Percentiles rank a stretch among this genome's conserved stretches.
phyloP scores from a whole-genome alignment of 441 rosid species.

The Erodium moschatum region DNA sequence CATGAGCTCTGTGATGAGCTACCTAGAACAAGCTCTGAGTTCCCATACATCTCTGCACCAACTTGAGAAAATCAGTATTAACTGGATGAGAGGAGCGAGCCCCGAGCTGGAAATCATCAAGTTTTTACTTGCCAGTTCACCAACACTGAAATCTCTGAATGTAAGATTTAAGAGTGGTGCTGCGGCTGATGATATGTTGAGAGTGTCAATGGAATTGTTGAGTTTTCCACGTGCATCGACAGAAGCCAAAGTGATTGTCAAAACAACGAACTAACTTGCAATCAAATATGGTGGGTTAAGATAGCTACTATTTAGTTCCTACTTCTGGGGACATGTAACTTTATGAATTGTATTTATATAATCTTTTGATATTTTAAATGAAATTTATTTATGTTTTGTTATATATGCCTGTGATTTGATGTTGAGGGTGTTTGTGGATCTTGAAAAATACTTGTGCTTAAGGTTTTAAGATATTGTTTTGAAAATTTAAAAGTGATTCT shows the following conservation, averaged over 20 bases:
- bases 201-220: neutral
- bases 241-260: conserved; percentile 1
- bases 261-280: too few species aligned
- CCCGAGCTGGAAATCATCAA: conserved; percentile 2
- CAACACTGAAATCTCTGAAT: neutral
- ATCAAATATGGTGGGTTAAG: too few species aligned
- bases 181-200: neutral
- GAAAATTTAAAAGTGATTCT: too few species aligned
- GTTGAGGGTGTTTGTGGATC: too few species aligned
- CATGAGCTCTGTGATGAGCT: neutral
- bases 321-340: neutral
- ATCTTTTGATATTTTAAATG: too few species aligned
- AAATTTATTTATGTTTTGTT: too few species aligned
- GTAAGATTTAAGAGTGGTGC: neutral
- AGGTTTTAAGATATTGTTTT: too few species aligned
- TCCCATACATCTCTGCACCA: neutral
- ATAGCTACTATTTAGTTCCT: neutral
- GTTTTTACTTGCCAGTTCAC: neutral
- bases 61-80: neutral
- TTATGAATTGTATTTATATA: too few species aligned
- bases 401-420: too few species aligned
- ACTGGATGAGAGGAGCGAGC: neutral
- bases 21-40: neutral
- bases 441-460: too few species aligned
- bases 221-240: neutral